Percentiles rank a stretch among this genome's conserved stretches.
phyloP scores from a whole-genome alignment of 2,329 filamentous ascomycete species.

The Fusarium domesticum region DNA sequence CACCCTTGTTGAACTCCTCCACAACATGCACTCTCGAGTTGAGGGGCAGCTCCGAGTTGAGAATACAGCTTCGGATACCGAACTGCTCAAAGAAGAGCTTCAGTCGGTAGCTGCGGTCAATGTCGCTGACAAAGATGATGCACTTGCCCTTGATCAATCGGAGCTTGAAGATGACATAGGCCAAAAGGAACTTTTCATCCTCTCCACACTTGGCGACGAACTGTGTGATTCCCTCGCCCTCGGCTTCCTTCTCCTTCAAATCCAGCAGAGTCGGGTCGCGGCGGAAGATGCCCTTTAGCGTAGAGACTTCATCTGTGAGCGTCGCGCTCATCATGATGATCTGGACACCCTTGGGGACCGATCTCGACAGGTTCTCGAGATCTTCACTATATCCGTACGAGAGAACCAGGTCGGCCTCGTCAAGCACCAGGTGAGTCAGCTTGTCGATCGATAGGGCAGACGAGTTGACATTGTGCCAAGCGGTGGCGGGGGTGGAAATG shows the following conservation, averaged over 20 bases:
- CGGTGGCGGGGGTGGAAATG: conserved; percentile 84
- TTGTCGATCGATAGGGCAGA: conserved; percentile 64
- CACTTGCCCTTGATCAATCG: conserved; percentile 92
- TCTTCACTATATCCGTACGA: conserved; percentile 95
- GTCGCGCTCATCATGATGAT: conserved; percentile 94
- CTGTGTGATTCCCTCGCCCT: conserved; percentile 75
- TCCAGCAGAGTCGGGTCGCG: conserved; percentile 75
- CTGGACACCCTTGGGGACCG: conserved; percentile 81
- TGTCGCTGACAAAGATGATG: conserved; percentile 69
- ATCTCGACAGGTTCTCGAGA: conserved; percentile 72
- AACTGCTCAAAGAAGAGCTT: conserved; percentile 98
- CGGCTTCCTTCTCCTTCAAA: conserved; percentile 76
- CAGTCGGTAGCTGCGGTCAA: conserved; percentile 83
- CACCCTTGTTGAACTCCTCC: conserved; percentile 92
- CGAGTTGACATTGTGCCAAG: conserved; percentile 69
- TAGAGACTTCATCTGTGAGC: conserved; percentile 81
- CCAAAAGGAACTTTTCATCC: conserved; percentile 92
- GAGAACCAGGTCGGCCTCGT: conserved; percentile 90
- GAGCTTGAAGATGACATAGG: conserved; percentile 93
- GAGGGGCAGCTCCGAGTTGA: conserved; percentile 92
- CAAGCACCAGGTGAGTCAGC: conserved; percentile 77
- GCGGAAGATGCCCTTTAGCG: conserved; percentile 81
- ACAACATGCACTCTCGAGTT: conserved; percentile 93
- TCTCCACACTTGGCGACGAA: conserved; percentile 92
- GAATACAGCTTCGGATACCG: conserved; percentile 84